These are phyloP conservation scores for Ploettnerulaceae sp. DNA, from an alignment of 2,329 filamentous ascomycete genomes.

Conservation along the genomic window DNA sequence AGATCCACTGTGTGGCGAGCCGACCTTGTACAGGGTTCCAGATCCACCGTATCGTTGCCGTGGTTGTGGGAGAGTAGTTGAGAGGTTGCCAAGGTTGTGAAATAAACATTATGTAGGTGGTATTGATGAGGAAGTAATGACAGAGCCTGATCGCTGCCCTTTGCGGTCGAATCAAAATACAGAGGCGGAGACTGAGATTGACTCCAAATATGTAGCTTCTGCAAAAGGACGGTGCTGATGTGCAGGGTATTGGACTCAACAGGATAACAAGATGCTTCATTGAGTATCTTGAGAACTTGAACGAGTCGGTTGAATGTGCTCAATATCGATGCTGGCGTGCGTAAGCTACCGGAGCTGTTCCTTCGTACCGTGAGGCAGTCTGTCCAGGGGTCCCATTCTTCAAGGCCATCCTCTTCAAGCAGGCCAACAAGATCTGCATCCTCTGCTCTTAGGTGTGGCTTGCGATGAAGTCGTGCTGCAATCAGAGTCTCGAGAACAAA, in stretches of 20 bases:
- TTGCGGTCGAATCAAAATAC: conserved; percentile 22
- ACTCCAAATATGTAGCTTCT: conserved; percentile 28
- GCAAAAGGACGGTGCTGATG: conserved; percentile 22
- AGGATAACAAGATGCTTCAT: conserved; percentile 26
- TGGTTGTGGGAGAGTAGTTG: conserved; percentile 25
- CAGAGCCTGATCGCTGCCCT: conserved; percentile 18
- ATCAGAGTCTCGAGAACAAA: conserved; percentile 58
- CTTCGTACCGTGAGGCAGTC: conserved; percentile 42
- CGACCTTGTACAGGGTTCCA: conserved; percentile 34
- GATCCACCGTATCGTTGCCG: conserved; percentile 19
- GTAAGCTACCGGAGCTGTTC: conserved; percentile 20
- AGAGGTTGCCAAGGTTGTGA: conserved; percentile 27
- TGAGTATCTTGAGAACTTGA: conserved; percentile 30
- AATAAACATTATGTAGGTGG: conserved; percentile 31
- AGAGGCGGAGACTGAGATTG: conserved; percentile 24
- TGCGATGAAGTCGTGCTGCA: conserved; percentile 45
- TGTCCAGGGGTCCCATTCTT: conserved; percentile 72
- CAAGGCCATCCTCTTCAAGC: conserved; percentile 60
- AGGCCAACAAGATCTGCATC: conserved; percentile 43
- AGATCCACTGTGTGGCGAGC: conserved; percentile 35
- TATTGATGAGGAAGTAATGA: conserved; percentile 32
- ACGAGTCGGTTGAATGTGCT: conserved; percentile 35
- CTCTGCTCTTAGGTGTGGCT: conserved; percentile 44
- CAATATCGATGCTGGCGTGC: conserved; percentile 32
- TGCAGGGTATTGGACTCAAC: conserved; percentile 13